Evolutionary conservation across 495 filamentous ascomycete genomes (phyloP).

Genomic region (Aspergillus panamensis): DNA sequence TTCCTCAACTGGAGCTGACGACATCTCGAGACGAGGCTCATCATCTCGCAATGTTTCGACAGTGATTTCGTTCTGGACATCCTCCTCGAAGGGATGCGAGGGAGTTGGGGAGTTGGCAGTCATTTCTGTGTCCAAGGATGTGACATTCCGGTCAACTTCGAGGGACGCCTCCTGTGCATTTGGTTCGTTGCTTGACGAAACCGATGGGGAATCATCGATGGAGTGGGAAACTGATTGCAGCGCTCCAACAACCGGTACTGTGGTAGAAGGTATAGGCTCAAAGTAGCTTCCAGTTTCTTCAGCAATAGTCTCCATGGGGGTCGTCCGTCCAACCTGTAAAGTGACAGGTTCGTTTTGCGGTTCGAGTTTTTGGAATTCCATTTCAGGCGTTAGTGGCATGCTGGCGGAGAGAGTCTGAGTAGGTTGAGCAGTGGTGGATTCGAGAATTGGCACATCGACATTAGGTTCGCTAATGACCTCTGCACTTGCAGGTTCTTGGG

Average conservation of each 20-base stretch:
- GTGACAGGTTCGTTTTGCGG: conserved; percentile 3
- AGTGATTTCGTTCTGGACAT: background rate
- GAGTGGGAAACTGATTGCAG: background rate
- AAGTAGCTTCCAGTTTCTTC: conserved; percentile 21
- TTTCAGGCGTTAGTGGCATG: background rate
- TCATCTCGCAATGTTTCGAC: background rate
- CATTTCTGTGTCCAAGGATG: too few species aligned
- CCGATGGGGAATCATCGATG: background rate
- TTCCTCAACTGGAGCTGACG: background rate
- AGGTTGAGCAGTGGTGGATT: background rate
- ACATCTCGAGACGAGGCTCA: background rate
- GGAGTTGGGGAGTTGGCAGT: background rate
- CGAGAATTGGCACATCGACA: background rate
- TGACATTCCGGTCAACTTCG: too few species aligned
- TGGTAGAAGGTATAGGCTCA: background rate
- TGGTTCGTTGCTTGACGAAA: too few species aligned
- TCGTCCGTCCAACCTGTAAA: conserved; percentile 5
- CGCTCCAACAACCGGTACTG: background rate
- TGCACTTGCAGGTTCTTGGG: background rate
- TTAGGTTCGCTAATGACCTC: background rate
- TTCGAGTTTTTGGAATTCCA: background rate
- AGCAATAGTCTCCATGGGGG: conserved; percentile 28
- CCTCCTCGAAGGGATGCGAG: background rate
- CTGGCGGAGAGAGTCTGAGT: background rate
- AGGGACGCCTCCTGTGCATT: too few species aligned